phyloP scores from a whole-genome alignment of 306 rosid genomes.

The Rosa lucieae region DNA sequence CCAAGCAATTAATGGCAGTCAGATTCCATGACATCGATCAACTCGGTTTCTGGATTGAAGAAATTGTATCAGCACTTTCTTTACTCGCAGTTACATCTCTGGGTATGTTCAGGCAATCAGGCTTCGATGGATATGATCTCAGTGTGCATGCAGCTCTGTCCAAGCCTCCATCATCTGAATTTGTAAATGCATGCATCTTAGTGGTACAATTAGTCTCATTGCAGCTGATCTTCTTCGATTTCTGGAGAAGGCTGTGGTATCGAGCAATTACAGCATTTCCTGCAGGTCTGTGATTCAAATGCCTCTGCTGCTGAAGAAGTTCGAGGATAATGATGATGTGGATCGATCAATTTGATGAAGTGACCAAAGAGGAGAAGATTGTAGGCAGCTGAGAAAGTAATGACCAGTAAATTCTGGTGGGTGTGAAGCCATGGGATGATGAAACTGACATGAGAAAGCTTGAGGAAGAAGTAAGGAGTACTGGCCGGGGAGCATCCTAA shows the following conservation, averaged over 20 bases:
- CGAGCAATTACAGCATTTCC: too few species aligned
- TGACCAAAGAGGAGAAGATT: neutral
- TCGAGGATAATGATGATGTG: too few species aligned
- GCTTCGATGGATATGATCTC: slow-evolving; percentile 80
- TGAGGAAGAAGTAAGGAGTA: too few species aligned
- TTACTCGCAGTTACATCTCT: slow-evolving; percentile 75
- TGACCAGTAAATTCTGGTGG: too few species aligned
- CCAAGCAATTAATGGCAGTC: slow-evolving; percentile 48
- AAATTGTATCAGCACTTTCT: slow-evolving; percentile 70
- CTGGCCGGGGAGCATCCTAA: too few species aligned
- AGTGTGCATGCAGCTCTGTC: slow-evolving; percentile 60
- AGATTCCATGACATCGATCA: slow-evolving; percentile 23
- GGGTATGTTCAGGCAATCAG: slow-evolving; percentile 50
- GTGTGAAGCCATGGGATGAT: too few species aligned
- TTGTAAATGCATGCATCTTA: slow-evolving; percentile 54
- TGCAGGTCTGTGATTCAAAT: too few species aligned
- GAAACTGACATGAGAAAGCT: too few species aligned
- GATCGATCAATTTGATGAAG: neutral
- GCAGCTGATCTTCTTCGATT: too few species aligned
- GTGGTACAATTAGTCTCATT: slow-evolving; percentile 44
- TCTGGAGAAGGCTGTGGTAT: too few species aligned
- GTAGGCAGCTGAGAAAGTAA: neutral
- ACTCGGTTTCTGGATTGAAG: slow-evolving; percentile 64
- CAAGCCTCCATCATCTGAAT: slow-evolving; percentile 52
- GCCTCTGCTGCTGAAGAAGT: too few species aligned